Base-by-base conservation (phyloP, 202 grass and related monocot species). In the Carex sylvatica region DNA sequence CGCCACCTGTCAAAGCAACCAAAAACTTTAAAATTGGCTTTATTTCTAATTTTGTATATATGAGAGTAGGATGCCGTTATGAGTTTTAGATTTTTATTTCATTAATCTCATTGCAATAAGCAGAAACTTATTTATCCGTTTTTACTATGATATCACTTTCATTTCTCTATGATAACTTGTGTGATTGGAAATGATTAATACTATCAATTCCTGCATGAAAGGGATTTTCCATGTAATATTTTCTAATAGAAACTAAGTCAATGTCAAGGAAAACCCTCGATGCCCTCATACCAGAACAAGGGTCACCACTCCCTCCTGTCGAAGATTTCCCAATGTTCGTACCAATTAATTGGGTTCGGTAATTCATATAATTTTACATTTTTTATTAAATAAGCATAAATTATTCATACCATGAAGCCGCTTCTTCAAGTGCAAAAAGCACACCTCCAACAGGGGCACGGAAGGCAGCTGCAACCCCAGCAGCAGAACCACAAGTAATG, bases 381-480 rank as follows among this genome's bases (percentile, higher is more conserved):
- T 15, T 75, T 55, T 2, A n/a, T 40, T 76, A 14, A 60, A 38
- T 9, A 70, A 51, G 35, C 19, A 51, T 23, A 77, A 70, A 12
- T 77, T 38, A 46, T 36, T n/a, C 53, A 20, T 95, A 98, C 95
- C 95, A 98, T 65, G 95, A 93, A 73, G 95, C 86, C 33, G 86
- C 95, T 91, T 98, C 95, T 83, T 98, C 95, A 65, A 98, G 92
- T 70, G 95, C 95, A 74, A 98, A 98, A 36, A 98, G 86, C 46
- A 98, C 95, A 63, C 95, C 95, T 2, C 95, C 95, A 52, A 98
- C 95, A 68, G 95, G 95, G 20, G 92, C 92, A 78, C 95, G 91
- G 71, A 98, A 98, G 40, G 95, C 95, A 81, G 95, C 92, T 31
- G 92, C 92, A 16, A 98, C 95, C 63, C 92, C 95, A 84, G 95